Evolutionary conservation across 164 flowering plant species (phyloP).

Genomic region (Cinnamomum micranthum): DNA sequence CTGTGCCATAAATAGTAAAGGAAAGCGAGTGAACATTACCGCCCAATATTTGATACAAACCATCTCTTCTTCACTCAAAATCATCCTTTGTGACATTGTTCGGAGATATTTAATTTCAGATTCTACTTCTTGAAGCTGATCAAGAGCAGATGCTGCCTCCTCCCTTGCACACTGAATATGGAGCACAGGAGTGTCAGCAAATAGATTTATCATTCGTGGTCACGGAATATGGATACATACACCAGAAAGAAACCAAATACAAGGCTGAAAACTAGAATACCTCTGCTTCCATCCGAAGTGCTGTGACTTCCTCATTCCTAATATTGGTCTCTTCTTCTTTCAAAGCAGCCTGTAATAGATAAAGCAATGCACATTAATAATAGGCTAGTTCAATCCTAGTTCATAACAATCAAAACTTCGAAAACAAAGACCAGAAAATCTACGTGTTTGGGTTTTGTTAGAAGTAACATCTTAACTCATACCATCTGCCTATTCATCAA

Average conservation of each 20-base stretch:
- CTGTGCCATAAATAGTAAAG: too few relatives aligned
- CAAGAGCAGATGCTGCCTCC: constrained; percentile 60
- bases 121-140: constrained; percentile 66
- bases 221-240: not conserved
- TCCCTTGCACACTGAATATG: constrained; percentile 59
- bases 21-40: too few relatives aligned
- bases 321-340: constrained; percentile 47
- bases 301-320: constrained; percentile 32
- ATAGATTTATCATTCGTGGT: not conserved
- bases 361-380: not conserved
- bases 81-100: constrained; percentile 51
- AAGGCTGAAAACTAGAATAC: constrained; percentile 29
- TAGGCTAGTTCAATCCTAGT: too few relatives aligned
- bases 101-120: constrained; percentile 59
- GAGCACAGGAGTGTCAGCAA: not conserved
- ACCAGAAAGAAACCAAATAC: not conserved
- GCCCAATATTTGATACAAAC: constrained; percentile 26
- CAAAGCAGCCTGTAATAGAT: constrained; percentile 60
- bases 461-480: too few relatives aligned
- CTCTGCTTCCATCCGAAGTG: constrained; percentile 68
- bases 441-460: too few relatives aligned
- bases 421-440: too few relatives aligned
- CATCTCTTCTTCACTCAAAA: constrained; percentile 87
- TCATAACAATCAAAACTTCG: too few relatives aligned
- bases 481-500: too few relatives aligned